Evolutionary conservation across 2,329 filamentous ascomycete genomes (phyloP), one percentile per base, ranked within the genome.

Genomic region (Apiospora aurea): DNA sequence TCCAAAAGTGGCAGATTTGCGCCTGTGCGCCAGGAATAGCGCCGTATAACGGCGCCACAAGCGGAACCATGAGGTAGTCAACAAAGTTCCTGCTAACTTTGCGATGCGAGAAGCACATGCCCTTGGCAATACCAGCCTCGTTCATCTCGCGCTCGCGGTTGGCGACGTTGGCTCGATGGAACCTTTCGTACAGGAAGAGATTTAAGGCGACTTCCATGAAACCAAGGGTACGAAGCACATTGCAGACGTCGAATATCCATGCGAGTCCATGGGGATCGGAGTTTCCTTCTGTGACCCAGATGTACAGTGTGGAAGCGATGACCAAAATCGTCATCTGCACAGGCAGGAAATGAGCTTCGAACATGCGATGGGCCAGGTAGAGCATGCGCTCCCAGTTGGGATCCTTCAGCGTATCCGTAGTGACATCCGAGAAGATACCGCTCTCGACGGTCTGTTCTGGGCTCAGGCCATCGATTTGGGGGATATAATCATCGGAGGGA

Each of bases 311-410:
- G 0, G 90, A 92, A 2, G 89, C 86, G 61, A 93, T 76, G 38
- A 93, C 85, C 41, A 93, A 83, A 66, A 93, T 88, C 8, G 88
- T 89, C 82, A 90, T 90, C 76, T 94, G 92, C 21, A 90, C 86
- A 0, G 92, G 91, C 34, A 94, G 83, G 79, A 93, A 93, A 79
- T 94, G 92, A 0, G 92, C 92, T 79, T 94, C 92, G 76, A 92
- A 94, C n/a, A 94, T 83, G 24, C 92, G 88, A 78, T 92, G 90
- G 78, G 87, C 86, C 44, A 93, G 85, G 70, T 88, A 86, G 74
- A 89, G 80, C 66, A 90, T 84, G 74, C 86, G 88, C 77, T 84
- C 84, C 84, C 85, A 91, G 78, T 89, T 82, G 26, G 87, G 87
- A 49, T 82, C 83, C 71, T 85, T 82, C 14, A 90, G 79, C 0